A percentile compares a stretch with the other conserved stretches of the same genome.
phyloP scores from a whole-genome alignment of 2,329 filamentous ascomycete species.

The Blastomyces parvus region DNA sequence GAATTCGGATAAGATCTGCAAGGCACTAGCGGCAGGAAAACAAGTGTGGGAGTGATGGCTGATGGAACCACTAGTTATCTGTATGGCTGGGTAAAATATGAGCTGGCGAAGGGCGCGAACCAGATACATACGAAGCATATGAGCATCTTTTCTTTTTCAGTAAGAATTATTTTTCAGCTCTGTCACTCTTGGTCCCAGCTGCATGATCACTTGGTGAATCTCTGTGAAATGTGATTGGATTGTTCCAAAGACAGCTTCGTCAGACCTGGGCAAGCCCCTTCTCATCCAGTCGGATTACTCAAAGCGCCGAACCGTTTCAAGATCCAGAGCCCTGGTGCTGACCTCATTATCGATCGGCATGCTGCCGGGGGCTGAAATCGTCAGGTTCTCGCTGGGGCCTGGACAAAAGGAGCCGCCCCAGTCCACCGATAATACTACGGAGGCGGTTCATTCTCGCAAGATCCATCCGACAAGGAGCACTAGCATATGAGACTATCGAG shows the following conservation, averaged over 20 bases:
- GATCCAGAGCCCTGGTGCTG: background rate
- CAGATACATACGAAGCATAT: background rate
- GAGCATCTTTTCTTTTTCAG: background rate
- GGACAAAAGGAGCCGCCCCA: background rate
- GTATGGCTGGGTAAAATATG: background rate
- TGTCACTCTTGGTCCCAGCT: background rate
- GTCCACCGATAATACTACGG: background rate
- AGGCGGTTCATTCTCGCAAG: background rate
- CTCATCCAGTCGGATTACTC: background rate
- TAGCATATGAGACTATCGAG: background rate
- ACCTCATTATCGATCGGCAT: constrained; percentile 1
- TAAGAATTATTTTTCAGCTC: background rate
- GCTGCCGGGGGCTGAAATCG: background rate
- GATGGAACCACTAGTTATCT: background rate
- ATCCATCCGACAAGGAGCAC: background rate
- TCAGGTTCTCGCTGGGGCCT: background rate
- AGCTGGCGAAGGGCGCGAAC: background rate
- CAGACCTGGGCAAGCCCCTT: background rate
- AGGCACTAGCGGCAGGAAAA: background rate
- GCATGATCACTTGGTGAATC: background rate
- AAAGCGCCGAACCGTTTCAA: background rate
- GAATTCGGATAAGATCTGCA: background rate
- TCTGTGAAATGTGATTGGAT: background rate
- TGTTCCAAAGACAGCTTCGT: background rate
- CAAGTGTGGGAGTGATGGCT: background rate